phyloP scores from a whole-genome alignment of 805 yeast species.

The Metschnikowia santaceciliae region DNA sequence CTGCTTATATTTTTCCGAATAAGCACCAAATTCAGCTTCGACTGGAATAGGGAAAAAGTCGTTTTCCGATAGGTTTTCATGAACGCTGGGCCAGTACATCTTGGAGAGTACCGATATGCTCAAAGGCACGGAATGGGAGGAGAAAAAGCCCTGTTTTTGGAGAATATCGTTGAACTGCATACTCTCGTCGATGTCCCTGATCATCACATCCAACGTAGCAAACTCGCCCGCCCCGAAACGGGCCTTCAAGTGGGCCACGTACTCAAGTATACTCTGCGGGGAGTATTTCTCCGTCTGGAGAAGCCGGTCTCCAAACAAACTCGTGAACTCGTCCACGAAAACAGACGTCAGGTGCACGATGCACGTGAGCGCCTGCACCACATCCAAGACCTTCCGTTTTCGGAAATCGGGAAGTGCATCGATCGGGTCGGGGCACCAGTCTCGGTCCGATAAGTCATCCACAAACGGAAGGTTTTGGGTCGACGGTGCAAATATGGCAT shows the following conservation, averaged over 20 bases:
- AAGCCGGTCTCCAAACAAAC: conserved; percentile 55
- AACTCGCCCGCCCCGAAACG: conserved; percentile 68
- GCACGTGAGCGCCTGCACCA: conserved; percentile 66
- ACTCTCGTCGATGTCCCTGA: conserved; percentile 64
- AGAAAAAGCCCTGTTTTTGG: not conserved
- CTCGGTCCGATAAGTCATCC: conserved; percentile 45
- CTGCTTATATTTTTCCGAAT: conserved; percentile 38
- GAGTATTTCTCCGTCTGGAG: conserved; percentile 41
- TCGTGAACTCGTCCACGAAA: conserved; percentile 62
- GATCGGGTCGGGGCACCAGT: conserved; percentile 83
- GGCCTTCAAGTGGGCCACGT: conserved; percentile 52
- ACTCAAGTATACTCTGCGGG: conserved; percentile 35
- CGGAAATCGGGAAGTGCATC: conserved; percentile 87
- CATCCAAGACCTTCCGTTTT: conserved; percentile 56
- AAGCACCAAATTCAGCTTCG: conserved; percentile 38
- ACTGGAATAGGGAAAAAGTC: conserved; percentile 54
- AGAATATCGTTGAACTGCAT: conserved; percentile 43
- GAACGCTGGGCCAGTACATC: conserved; percentile 73
- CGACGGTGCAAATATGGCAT: conserved; percentile 40
- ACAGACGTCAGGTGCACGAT: conserved; percentile 66
- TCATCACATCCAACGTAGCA: conserved; percentile 77
- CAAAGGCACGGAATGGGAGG: not conserved
- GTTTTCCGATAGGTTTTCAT: conserved; percentile 23
- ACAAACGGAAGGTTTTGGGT: conserved; percentile 9
- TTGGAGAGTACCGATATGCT: conserved; percentile 57